Base-by-base conservation (phyloP, 2,329 filamentous ascomycete genomes). In the Coccinonectria pachysandricola region DNA sequence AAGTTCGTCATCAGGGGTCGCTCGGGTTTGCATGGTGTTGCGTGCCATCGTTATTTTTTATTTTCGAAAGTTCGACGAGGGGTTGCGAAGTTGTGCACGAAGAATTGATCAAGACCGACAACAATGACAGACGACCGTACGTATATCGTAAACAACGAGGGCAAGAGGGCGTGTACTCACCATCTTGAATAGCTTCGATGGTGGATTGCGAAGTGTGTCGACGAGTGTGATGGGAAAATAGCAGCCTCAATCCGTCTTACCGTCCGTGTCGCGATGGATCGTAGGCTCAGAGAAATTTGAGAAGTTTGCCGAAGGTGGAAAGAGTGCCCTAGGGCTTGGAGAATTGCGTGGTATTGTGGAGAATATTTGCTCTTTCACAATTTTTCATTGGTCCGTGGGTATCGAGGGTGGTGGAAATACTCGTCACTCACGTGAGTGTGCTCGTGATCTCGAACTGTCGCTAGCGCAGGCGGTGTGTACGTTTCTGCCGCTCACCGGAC, bases 181-280 rank as follows among this genome's bases (percentile, higher is more conserved):
- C 61, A 65, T 65, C 53, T 57, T 65, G 54, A 56, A 52, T 53
- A 49, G 48, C 52, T 57, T 54, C 48, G 53, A 53, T 25, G 52
- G 49, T 53, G 52, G 42, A 52, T 39, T 56, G 50, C 51, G 53
- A 57, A 54, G 51, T 56, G 43, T 53, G 53, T 52, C 53, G 53
- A 51, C 50, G 45, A 51, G 47, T 52, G 49, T 46, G 43, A 49
- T 45, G 38, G 37, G 35, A 34, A 37, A 43, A 46, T 43, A 45
- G 50, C 46, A 50, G 47, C 48, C 48, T 53, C 47, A 39, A 49
- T 43, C 45, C 50, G 17, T 19, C 17, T 52, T 42, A 47, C 47
- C 48, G 48, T 49, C 49, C 42, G 41, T 49, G 42, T 50, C 46
- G 43, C 47, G 47, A 52, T 48, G 42, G 42, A 41, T 52, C 43